Conservation (phyloP, 2,329 filamentous ascomycete species). For the Dactylellina leptospora region DNA sequence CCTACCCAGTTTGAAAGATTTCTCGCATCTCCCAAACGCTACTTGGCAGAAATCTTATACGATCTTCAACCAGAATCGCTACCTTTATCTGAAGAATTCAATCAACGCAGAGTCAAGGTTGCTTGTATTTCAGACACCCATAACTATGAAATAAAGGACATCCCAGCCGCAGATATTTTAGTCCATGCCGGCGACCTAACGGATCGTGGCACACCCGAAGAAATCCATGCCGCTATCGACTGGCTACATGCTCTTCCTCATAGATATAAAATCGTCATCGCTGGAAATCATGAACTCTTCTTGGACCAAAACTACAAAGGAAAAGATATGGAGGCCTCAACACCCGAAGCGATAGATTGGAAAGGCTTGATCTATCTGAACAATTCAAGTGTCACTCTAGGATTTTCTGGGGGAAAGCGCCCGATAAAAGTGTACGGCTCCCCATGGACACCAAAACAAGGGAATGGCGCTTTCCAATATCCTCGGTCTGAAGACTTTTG, state of each 20-base stretch:
- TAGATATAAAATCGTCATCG: conserved; percentile 79
- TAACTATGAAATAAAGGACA: conserved; percentile 66
- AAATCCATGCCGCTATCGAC: conserved; percentile 83
- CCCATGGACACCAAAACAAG: conserved; percentile 79
- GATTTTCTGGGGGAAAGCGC: conserved; percentile 65
- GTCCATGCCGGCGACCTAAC: conserved; percentile 90
- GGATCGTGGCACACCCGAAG: conserved; percentile 73
- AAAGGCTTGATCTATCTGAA: conserved; percentile 78
- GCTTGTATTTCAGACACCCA: conserved; percentile 94
- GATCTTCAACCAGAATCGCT: not conserved
- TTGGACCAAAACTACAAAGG: conserved; percentile 68
- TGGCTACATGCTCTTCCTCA: conserved; percentile 82
- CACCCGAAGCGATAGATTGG: conserved; percentile 69
- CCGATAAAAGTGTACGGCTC: conserved; percentile 79
- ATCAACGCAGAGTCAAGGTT: too few relatives aligned
- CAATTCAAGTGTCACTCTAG: conserved; percentile 71
- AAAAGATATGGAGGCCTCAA: conserved; percentile 65
- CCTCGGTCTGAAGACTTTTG: conserved; percentile 72
- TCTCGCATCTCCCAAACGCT: conserved; percentile 7
- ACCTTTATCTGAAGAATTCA: conserved; percentile 58
- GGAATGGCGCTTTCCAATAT: conserved; percentile 77
- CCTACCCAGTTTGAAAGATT: conserved; percentile 20
- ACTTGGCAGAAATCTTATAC: conserved; percentile 24
- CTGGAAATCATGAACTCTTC: conserved; percentile 92
- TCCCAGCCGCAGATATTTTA: conserved; percentile 82